Percentiles rank a stretch among this genome's conserved stretches.
Conservation (phyloP, 2,329 filamentous ascomycete species). For the Coniochaeta ligniaria region DNA sequence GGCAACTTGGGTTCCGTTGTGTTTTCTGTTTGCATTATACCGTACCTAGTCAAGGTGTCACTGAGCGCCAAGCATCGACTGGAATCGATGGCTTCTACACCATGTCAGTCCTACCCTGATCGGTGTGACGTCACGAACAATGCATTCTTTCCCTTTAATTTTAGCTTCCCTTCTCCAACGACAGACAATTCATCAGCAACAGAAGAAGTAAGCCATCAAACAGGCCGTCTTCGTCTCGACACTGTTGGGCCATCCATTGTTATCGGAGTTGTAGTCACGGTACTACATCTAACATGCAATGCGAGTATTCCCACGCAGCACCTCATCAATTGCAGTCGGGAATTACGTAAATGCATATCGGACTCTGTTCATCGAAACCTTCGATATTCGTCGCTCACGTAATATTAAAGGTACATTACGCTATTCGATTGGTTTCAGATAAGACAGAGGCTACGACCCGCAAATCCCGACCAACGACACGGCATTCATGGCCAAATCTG, state of each 20-base stretch:
- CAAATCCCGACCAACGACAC: conserved; percentile 6
- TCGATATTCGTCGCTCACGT: neutral
- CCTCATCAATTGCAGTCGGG: neutral
- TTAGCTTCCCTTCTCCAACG: too few species aligned
- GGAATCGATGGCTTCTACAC: neutral
- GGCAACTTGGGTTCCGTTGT: neutral
- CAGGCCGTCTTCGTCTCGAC: neutral
- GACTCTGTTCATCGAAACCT: neutral
- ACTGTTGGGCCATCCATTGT: neutral
- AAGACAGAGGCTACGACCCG: conserved; percentile 4
- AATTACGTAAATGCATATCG: conserved; percentile 3
- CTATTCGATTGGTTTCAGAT: conserved; percentile 13
- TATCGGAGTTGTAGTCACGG: neutral
- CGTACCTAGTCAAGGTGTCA: neutral
- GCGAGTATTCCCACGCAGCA: neutral
- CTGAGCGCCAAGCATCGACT: neutral
- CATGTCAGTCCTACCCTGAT: neutral
- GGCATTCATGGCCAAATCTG: neutral
- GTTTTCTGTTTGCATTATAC: neutral
- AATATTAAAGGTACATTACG: conserved; percentile 6
- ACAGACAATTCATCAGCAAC: too few species aligned
- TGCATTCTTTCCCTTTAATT: neutral
- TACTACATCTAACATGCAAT: neutral
- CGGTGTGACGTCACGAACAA: neutral
- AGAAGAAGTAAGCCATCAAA: too few species aligned